Evolutionary conservation across 2,329 filamentous ascomycete genomes (phyloP).

Genomic region (Berkeleyomyces basicola): DNA sequence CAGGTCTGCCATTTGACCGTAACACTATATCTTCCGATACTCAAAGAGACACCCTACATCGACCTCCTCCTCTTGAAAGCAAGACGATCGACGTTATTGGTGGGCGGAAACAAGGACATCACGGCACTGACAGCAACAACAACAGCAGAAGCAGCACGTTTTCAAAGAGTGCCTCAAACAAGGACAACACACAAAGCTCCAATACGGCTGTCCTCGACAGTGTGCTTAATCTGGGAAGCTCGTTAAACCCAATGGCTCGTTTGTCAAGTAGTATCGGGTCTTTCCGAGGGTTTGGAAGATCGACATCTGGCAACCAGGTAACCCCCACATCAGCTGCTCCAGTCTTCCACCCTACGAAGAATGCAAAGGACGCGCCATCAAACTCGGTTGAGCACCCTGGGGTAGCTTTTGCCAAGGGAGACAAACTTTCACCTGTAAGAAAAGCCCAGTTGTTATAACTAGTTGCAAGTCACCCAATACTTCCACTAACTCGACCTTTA

Average conservation of each 20-base stretch:
- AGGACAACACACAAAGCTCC: slow-evolving; percentile 19
- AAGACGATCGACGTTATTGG: slow-evolving; percentile 55
- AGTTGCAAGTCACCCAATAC: neutral
- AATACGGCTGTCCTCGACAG: slow-evolving; percentile 59
- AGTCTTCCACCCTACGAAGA: neutral
- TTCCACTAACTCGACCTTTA: slow-evolving; percentile 18
- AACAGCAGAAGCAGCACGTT: slow-evolving; percentile 52
- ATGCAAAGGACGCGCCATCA: neutral
- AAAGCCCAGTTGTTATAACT: neutral
- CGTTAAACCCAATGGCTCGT: slow-evolving; percentile 61
- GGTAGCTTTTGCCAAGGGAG: slow-evolving; percentile 26
- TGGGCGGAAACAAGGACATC: slow-evolving; percentile 33
- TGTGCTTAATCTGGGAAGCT: slow-evolving; percentile 63
- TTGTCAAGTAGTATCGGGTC: slow-evolving; percentile 51
- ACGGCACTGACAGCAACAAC: slow-evolving; percentile 51
- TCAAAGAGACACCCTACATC: slow-evolving; percentile 8
- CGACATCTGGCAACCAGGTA: slow-evolving; percentile 20
- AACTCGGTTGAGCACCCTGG: neutral
- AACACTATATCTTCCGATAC: neutral
- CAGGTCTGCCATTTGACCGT: slow-evolving; percentile 23
- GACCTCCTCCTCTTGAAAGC: slow-evolving; percentile 33
- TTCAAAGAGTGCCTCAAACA: slow-evolving; percentile 30
- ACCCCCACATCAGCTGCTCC: slow-evolving; percentile 11
- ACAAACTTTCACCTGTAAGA: slow-evolving; percentile 40
- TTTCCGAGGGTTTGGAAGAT: slow-evolving; percentile 58